A percentile compares a stretch with the other conserved stretches of the same genome.
These are phyloP conservation scores for Didymella glomerata DNA, from an alignment of 2,329 filamentous ascomycete species.

Conservation along the genomic window DNA sequence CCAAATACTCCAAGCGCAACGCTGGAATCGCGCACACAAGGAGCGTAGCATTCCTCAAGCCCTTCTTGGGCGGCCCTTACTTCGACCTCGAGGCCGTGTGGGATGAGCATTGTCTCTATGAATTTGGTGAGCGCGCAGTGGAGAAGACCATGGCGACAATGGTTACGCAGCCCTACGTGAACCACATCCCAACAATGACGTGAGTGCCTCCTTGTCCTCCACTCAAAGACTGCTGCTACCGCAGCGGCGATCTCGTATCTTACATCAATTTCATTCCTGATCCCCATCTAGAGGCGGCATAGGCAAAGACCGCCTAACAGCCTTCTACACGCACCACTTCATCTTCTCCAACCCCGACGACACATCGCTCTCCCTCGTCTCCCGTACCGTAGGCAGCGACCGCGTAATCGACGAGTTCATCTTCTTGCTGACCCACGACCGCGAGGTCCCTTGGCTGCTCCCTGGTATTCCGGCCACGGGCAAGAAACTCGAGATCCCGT, in stretches of 20 bases:
- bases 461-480: constrained; percentile 47
- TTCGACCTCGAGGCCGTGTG: constrained; percentile 81
- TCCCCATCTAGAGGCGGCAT: constrained; percentile 66
- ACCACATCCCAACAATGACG: constrained; percentile 74
- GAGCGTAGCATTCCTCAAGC: constrained; percentile 71
- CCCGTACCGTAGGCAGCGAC: constrained; percentile 75
- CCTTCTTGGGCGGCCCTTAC: constrained; percentile 67
- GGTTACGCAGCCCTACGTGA: constrained; percentile 81
- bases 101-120: constrained; percentile 78
- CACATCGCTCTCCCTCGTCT: constrained; percentile 72
- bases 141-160: constrained; percentile 82
- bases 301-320: constrained; percentile 67
- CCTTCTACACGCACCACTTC: constrained; percentile 78
- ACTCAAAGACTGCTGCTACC: too few species aligned
- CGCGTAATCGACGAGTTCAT: constrained; percentile 61
- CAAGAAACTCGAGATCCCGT: constrained; percentile 63
- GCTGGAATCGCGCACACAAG: constrained; percentile 73
- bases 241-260: too few species aligned
- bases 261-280: background rate
- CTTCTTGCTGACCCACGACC: constrained; percentile 47
- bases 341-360: constrained; percentile 77
- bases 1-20: constrained; percentile 55
- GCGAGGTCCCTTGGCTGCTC: constrained; percentile 46
- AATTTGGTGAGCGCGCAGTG: constrained; percentile 74
- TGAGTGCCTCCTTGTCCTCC: constrained; percentile 12